Conservation (phyloP, 805 yeast species). For the Kodamaea lidongshanica region DNA sequence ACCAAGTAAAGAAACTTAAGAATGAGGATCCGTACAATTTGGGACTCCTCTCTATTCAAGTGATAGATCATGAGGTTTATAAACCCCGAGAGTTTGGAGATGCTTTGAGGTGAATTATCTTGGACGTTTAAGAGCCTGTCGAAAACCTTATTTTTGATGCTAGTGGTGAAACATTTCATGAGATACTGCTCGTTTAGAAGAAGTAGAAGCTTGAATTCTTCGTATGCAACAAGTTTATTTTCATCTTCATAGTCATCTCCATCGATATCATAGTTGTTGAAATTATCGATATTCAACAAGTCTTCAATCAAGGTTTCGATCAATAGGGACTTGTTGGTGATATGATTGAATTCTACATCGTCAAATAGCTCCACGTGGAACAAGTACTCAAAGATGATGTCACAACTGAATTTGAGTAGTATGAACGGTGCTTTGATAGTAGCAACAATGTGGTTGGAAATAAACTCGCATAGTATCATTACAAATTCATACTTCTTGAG, state of each 20-base stretch:
- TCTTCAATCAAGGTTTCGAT: slow-evolving; percentile 25
- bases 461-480: slow-evolving; percentile 31
- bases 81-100: slow-evolving; percentile 50
- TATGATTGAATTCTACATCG: slow-evolving; percentile 27
- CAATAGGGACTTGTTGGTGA: slow-evolving; percentile 22
- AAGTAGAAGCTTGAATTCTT: slow-evolving; percentile 64
- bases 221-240: slow-evolving; percentile 46
- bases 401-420: slow-evolving; percentile 33
- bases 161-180: slow-evolving; percentile 44
- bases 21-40: slow-evolving; percentile 67
- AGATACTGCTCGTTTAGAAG: slow-evolving; percentile 85
- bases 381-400: slow-evolving; percentile 36
- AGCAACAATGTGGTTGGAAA: slow-evolving; percentile 20
- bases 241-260: slow-evolving; percentile 45
- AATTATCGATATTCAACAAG: slow-evolving; percentile 28
- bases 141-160: slow-evolving; percentile 46
- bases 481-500: slow-evolving; percentile 55
- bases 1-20: slow-evolving; percentile 71
- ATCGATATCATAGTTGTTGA: slow-evolving; percentile 28
- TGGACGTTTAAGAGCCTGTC: slow-evolving; percentile 43
- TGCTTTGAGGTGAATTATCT: slow-evolving; percentile 15
- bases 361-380: slow-evolving; percentile 29
- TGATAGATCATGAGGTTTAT: slow-evolving; percentile 53
- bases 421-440: slow-evolving; percentile 23
- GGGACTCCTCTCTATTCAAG: slow-evolving; percentile 71